phyloP scores from a whole-genome alignment of 345 rosid species.

The Acer negundo region DNA sequence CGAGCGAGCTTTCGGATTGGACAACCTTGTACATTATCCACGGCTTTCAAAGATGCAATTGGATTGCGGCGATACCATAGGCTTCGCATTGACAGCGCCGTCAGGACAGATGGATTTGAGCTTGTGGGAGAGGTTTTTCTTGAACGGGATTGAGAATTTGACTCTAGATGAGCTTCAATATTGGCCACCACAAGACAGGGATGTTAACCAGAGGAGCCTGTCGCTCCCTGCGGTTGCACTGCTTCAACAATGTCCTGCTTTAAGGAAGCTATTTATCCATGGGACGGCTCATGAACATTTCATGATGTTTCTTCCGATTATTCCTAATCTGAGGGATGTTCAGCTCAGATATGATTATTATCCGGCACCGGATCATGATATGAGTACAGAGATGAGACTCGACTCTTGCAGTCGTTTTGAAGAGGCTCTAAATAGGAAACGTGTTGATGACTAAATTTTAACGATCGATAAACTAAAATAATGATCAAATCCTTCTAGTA shows the following conservation, averaged over 20 bases:
- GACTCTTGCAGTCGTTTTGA: conserved; percentile 88
- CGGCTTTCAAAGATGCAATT: conserved; percentile 71
- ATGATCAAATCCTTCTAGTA: not conserved
- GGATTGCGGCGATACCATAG: conserved; percentile 73
- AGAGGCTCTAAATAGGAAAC: conserved; percentile 61
- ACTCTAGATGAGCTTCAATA: conserved; percentile 72
- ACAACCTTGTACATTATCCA: conserved; percentile 58
- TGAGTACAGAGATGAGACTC: conserved; percentile 88
- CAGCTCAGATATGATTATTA: conserved; percentile 90
- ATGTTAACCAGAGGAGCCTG: conserved; percentile 80
- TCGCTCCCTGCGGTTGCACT: conserved; percentile 74
- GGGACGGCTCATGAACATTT: conserved; percentile 95
- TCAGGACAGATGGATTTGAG: conserved; percentile 82
- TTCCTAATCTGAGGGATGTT: conserved; percentile 69
- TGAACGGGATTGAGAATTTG: conserved; percentile 63
- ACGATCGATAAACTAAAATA: not conserved
- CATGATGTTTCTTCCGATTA: conserved; percentile 68
- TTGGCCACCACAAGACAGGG: conserved; percentile 94
- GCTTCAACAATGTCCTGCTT: conserved; percentile 50
- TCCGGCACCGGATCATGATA: conserved; percentile 92
- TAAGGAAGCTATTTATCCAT: conserved; percentile 90
- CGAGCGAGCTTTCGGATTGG: conserved; percentile 61
- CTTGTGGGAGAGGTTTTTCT: conserved; percentile 87
- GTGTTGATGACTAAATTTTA: conserved; percentile 52
- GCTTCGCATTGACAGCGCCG: conserved; percentile 77